Base-by-base conservation (phyloP, 495 filamentous ascomycete genomes). In the Tuber melanosporum region DNA sequence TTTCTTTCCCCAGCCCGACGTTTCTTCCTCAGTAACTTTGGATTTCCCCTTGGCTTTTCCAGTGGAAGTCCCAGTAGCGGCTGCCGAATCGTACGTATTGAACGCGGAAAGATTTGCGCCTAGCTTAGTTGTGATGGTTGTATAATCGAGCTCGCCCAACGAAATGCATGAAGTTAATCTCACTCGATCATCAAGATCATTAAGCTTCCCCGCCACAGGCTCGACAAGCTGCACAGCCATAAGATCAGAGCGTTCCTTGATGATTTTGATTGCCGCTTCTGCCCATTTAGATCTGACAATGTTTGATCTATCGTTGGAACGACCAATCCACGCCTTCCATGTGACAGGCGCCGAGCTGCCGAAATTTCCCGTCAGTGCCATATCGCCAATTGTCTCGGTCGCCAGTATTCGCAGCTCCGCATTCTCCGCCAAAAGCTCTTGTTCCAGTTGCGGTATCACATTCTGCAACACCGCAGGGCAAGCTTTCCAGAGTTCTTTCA, bases 401-500 rank as follows among this genome's bases (percentile, higher is more conserved):
- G 94, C 95, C 41, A 98, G 86, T 62, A 93, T 87, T 46, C 95
- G 92, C 32, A 99, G 85, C 75, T 94, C 90, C 5, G 93, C 87
- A 71, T 96, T 95, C 84, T 98, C 96, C 10, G 93, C 93, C 8
- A 91, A 91, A 36, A 99, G 85, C 84, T 99, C 95, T 62, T 93
- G 92, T 82, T 99, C 96, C 72, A 99, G 87, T 81, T 97, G 94
- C 8, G 94, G 95, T 43, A 99, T 91, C 32, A 98, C 94, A 80
- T 97, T 97, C 75, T 93, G 92, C 17, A 99, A 87, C 32, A 97
- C 94, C 44, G 91, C 87, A 20, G 95, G 94, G 46, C 92, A 93
- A 62, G 94, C 94, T 79, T 93, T 91, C 95, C 95, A 99, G 12
- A 99, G 88, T 83, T 99, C 95, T 70, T 94, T 90, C 41, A 98